Base-by-base conservation (phyloP, 169 alveolate species). In the Sarcocystis neurona region DNA sequence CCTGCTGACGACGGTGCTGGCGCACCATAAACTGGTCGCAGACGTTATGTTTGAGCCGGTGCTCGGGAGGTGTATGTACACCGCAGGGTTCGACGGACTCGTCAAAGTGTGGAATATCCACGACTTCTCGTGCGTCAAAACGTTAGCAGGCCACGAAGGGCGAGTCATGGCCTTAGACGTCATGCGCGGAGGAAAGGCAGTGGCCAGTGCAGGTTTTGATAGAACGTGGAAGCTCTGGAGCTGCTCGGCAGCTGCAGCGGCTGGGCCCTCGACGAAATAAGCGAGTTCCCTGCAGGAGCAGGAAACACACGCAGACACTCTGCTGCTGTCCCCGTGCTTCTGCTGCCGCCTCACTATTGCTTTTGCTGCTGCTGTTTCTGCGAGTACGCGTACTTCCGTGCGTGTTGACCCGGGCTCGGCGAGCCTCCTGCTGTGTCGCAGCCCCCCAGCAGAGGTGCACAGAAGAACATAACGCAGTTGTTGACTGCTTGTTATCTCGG, bases 171-270 rank as follows among this genome's bases (percentile, higher is more conserved):
- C 88, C 46, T 41, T 88, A 18, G 92, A 88, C 68, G 70, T 88
- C 56, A 27, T 77, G 47, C 30, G 50, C 8, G 70, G 88, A 0
- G 90, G 85, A 8, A 72, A 77, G 41, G 39, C 37, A 18, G 66
- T 79, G 3, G 88, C 92, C 46, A 60, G 84, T 23, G 90, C 70
- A 39, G 85, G 90, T 27, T 91, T 87, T 46, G 94, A 91, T 82
- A 63, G 94, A 20, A 91, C 94, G 27, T 85, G 90, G 89, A 91
- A 91, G 79, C 77, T 91, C 8, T 91, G 94, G 94, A 68, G 56
- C 1, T 84, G 80, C 47, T 37, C 46, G 44, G 12, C 43, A 18
- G 44, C 6, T 15, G 27, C 32, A 37, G 60, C 60, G 60, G 6
- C 60, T 15, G 60, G n/a, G n/a, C n/a, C n/a, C n/a, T n/a, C n/a